Conservation (phyloP, 352 stramenopile species). For the Pythium apleroticum region DNA sequence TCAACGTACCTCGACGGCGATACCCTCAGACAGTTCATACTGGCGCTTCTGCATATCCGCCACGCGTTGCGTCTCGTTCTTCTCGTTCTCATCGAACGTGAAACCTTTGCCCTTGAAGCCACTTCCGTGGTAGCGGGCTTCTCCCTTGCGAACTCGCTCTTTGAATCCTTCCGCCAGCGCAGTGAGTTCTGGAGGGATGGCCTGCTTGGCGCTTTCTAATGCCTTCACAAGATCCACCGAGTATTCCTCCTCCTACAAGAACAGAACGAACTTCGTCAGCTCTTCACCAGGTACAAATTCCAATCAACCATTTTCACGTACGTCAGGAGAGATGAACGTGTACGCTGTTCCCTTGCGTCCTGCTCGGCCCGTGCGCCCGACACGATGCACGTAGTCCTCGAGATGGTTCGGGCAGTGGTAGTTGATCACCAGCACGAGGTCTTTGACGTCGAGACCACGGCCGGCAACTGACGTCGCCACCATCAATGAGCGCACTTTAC, state of each 20-base stretch:
- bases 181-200: constrained; percentile 82
- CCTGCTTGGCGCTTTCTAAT: constrained; percentile 88
- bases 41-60: constrained; percentile 91
- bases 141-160: constrained; percentile 80
- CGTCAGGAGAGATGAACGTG: constrained; percentile 97
- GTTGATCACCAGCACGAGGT: constrained; percentile 99
- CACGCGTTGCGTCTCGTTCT: constrained; percentile 94
- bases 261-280: neutral
- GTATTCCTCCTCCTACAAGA: constrained; percentile 94
- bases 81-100: constrained; percentile 97
- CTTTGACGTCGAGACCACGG: constrained; percentile 98
- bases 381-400: constrained; percentile 99
- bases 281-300: neutral
- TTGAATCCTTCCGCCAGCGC: constrained; percentile 95
- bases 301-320: constrained; percentile 32
- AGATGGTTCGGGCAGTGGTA: constrained; percentile 99
- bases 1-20: constrained; percentile 59
- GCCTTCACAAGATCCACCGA: constrained; percentile 97
- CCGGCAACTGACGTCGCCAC: constrained; percentile 96
- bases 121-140: constrained; percentile 94
- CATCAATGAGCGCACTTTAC: constrained; percentile 91
- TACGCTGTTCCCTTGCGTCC: constrained; percentile 97
- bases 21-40: constrained; percentile 87
- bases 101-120: constrained; percentile 98
- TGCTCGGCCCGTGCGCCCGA: constrained; percentile 95